Percentiles rank a stretch among this genome's conserved stretches.
These are phyloP conservation scores for Hypomontagnella monticulosa DNA, from an alignment of 495 filamentous ascomycete species.

Conservation along the genomic window DNA sequence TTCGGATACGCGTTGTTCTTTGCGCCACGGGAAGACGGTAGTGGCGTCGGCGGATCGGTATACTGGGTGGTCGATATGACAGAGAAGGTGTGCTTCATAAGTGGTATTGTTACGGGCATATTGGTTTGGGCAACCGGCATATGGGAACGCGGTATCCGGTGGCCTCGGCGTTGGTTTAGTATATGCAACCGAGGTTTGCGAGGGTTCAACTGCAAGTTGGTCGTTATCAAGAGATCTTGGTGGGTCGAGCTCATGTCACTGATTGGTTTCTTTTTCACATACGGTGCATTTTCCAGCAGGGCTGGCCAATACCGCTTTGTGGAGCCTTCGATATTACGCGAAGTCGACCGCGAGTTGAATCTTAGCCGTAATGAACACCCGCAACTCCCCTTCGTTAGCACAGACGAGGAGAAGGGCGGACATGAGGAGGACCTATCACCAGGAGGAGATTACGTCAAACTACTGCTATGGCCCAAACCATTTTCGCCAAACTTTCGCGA, in stretches of 20 bases:
- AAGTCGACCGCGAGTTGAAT: conserved; percentile 61
- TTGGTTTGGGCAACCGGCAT: conserved; percentile 93
- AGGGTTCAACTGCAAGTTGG: conserved; percentile 93
- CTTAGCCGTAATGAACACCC: conserved; percentile 53
- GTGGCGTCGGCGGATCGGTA: conserved; percentile 87
- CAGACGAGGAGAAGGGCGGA: conserved; percentile 62
- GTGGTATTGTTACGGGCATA: conserved; percentile 81
- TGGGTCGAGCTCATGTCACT: conserved; percentile 78
- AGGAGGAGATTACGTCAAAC: conserved; percentile 89
- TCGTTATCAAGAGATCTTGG: conserved; percentile 84
- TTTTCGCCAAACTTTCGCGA: conserved; percentile 96
- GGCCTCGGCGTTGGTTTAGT: conserved; percentile 90
- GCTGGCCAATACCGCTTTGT: conserved; percentile 73
- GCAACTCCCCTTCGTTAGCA: conserved; percentile 50
- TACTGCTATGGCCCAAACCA: conserved; percentile 90
- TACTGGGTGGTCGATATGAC: conserved; percentile 94
- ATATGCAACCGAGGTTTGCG: conserved; percentile 89
- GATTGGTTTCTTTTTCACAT: conserved; percentile 78
- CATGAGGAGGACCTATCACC: conserved; percentile 87
- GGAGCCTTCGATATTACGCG: conserved; percentile 62
- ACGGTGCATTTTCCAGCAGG: conserved; percentile 71
- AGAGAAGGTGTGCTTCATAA: conserved; percentile 87
- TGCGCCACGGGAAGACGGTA: conserved; percentile 88
- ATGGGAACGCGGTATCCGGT: conserved; percentile 93
- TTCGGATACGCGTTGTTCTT: conserved; percentile 90